A percentile compares a stretch with the other conserved stretches of the same genome.
Conservation (phyloP, 805 yeast genomes). For the Starmerella bombi region DNA sequence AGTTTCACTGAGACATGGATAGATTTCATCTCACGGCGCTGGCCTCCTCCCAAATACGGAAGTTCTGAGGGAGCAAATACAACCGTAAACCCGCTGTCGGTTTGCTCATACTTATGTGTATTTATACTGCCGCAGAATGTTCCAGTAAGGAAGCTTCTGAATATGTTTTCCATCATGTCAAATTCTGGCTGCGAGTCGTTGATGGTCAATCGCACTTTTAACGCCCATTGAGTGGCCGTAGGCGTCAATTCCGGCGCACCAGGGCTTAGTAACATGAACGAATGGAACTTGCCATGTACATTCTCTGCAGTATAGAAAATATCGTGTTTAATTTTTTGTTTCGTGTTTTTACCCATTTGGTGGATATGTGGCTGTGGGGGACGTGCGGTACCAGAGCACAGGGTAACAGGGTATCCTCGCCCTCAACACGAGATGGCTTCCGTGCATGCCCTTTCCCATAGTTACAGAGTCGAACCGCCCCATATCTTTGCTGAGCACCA, state of each 20-base stretch:
- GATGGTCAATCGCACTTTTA: slow-evolving; percentile 1
- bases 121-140: neutral
- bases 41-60: neutral
- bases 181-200: slow-evolving; percentile 9
- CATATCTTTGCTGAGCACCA: neutral
- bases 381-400: neutral
- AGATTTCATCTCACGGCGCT: slow-evolving; percentile 7
- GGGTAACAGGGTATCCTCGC: neutral
- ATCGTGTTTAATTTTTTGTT: neutral
- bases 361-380: neutral
- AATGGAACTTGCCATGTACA: neutral
- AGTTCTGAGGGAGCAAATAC: slow-evolving; percentile 2
- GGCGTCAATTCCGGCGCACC: slow-evolving; percentile 13
- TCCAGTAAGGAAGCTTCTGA: slow-evolving; percentile 11
- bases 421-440: neutral
- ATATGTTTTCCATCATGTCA: slow-evolving; percentile 13
- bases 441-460: too few species aligned
- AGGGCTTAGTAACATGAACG: neutral
- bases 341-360: too few species aligned
- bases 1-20: slow-evolving; percentile 5
- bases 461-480: too few species aligned
- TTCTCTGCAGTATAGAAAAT: neutral
- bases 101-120: slow-evolving; percentile 8
- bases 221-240: slow-evolving; percentile 12
- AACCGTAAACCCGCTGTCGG: slow-evolving; percentile 4